Percentiles rank a stretch among this genome's conserved stretches.
These are phyloP conservation scores for Rhexocercosporidium sp. DNA, from an alignment of 2,329 filamentous ascomycete genomes.

Conservation along the genomic window DNA sequence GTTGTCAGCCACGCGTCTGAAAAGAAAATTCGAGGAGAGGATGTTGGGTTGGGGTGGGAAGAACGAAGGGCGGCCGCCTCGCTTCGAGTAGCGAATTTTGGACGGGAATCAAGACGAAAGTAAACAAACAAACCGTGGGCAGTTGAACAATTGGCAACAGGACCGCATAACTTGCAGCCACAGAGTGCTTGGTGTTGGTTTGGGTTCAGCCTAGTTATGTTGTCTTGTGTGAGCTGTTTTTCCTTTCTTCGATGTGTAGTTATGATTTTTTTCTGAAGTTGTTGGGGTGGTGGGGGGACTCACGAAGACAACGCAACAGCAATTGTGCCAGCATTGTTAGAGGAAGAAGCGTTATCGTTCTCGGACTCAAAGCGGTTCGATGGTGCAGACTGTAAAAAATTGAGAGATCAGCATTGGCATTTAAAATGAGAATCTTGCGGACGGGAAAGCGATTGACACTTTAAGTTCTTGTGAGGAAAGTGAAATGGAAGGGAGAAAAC, in stretches of 20 bases:
- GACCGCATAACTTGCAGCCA: constrained; percentile 4
- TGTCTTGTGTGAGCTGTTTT: background rate
- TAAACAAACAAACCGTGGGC: background rate
- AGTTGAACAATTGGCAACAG: background rate
- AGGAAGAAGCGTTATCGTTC: background rate
- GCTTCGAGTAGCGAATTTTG: constrained; percentile 3
- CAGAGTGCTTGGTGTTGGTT: background rate
- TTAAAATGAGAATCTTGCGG: background rate
- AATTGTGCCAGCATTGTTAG: background rate
- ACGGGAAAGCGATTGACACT: background rate
- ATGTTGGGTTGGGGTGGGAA: background rate
- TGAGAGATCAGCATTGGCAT: background rate
- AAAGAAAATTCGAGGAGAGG: background rate
- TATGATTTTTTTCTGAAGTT: background rate
- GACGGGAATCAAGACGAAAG: constrained; percentile 1
- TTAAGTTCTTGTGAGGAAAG: background rate
- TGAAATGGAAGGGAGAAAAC: background rate
- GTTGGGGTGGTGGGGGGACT: background rate
- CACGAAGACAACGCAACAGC: background rate
- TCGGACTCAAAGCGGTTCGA: too few species aligned
- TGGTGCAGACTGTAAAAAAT: background rate
- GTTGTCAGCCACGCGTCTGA: background rate
- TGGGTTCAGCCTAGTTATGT: background rate
- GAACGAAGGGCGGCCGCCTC: background rate
- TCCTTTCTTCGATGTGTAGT: background rate